These are phyloP conservation scores for Podila minutissima DNA, from an alignment of 192 early-diverging fungal genomes.

Conservation along the genomic window DNA sequence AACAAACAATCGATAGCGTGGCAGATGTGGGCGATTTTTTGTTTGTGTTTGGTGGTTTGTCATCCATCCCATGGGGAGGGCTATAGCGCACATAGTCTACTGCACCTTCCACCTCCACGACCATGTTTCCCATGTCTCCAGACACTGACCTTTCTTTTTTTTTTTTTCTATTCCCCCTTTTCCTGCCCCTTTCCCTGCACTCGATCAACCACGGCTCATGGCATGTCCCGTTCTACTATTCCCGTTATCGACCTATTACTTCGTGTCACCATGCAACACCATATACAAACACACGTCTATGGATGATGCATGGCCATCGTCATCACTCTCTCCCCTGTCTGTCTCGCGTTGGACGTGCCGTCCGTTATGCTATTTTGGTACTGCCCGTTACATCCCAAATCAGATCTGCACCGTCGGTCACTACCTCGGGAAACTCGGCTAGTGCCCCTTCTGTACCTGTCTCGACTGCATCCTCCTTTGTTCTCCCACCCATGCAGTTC, in stretches of 20 bases:
- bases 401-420: too few species aligned
- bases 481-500: slow-evolving; percentile 12
- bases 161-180: background rate
- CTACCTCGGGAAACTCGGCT: background rate
- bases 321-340: background rate
- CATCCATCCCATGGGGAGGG: background rate
- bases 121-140: background rate
- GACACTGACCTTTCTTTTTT: background rate
- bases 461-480: slow-evolving; percentile 11
- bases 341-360: too few species aligned
- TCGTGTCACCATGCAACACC: slow-evolving; percentile 6
- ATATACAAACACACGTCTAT: background rate
- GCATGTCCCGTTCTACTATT: background rate
- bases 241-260: background rate
- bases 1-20: background rate
- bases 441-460: slow-evolving; percentile 3
- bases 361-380: too few species aligned
- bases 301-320: background rate
- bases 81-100: background rate
- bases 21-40: background rate
- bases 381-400: too few species aligned
- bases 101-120: background rate
- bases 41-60: slow-evolving; percentile 1
- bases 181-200: background rate
- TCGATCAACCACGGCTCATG: background rate